Conservation (phyloP, 331 rosid genomes). For the Saraca asoca region DNA sequence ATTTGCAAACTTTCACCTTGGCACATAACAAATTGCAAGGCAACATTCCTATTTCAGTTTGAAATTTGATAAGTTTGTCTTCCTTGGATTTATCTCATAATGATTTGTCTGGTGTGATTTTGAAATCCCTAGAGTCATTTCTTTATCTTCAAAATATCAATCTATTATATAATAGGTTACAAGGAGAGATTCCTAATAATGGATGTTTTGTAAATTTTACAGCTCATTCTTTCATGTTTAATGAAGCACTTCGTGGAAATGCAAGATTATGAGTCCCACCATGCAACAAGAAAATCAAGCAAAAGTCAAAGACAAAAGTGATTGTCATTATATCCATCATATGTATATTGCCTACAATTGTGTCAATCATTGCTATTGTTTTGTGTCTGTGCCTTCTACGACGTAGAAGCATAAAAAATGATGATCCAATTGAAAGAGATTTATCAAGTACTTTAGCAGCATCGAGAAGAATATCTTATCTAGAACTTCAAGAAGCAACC, state of each 20-base stretch:
- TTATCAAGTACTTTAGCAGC: not conserved
- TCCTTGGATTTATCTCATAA: conserved; percentile 29
- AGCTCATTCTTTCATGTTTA: not conserved
- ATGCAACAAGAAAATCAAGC: not conserved
- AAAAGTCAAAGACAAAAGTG: not conserved
- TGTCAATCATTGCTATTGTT: not conserved
- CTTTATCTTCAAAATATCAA: conserved; percentile 3
- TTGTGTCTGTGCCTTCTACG: not conserved
- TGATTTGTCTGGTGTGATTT: conserved; percentile 4
- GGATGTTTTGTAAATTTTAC: not conserved
- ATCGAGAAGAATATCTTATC: conserved; percentile 18
- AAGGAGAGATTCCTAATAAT: not conserved
- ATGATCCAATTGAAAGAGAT: not conserved
- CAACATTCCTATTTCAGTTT: not conserved
- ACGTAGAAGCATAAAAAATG: not conserved
- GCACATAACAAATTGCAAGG: conserved; percentile 1
- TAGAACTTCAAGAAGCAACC: conserved; percentile 23
- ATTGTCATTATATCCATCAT: not conserved
- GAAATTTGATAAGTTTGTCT: not conserved
- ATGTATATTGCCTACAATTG: not conserved
- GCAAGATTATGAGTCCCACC: not conserved
- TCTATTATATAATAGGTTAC: conserved; percentile 9
- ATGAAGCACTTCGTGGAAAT: not conserved
- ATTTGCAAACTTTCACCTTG: not conserved
- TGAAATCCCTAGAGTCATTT: not conserved